Conservation (phyloP, 441 rosid species). For the Melastoma candidum region DNA sequence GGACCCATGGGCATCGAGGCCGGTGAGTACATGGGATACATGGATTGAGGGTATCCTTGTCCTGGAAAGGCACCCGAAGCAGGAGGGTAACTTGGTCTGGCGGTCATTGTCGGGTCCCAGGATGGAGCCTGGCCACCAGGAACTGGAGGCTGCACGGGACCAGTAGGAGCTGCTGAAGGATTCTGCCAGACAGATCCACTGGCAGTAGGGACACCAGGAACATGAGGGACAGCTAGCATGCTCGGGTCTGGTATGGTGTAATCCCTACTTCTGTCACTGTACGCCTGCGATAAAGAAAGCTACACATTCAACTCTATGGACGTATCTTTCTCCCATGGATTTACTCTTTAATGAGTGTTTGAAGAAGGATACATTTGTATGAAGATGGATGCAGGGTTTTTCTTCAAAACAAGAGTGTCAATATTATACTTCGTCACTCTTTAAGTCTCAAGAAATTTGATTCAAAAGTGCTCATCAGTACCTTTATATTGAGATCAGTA, state of each 20-base stretch:
- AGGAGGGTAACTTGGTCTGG: conserved; percentile 22
- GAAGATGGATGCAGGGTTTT: neutral
- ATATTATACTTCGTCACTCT: conserved; percentile 29
- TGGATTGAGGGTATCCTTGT: conserved; percentile 24
- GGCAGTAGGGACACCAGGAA: conserved; percentile 34
- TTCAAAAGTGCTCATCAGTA: conserved; percentile 65
- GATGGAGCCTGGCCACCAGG: conserved; percentile 33
- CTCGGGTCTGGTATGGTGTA: conserved; percentile 68
- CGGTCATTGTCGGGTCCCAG: conserved; percentile 39
- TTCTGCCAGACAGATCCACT: conserved; percentile 51
- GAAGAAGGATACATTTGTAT: conserved; percentile 35
- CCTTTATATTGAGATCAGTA: conserved; percentile 99
- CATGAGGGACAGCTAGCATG: conserved; percentile 39
- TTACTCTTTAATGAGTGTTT: conserved; percentile 11
- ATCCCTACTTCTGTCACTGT: conserved; percentile 93
- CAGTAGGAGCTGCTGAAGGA: conserved; percentile 33
- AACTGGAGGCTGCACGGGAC: conserved; percentile 26
- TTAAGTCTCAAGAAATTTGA: conserved; percentile 40
- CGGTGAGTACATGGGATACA: conserved; percentile 23
- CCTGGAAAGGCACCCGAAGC: conserved; percentile 38
- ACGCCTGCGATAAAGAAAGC: conserved; percentile 37
- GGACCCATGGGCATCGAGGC: conserved; percentile 33
- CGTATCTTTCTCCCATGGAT: no score
- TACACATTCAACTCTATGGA: no score
- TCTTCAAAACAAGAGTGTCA: conserved; percentile 29